A percentile compares a stretch with the other conserved stretches of the same genome.
Conservation (phyloP, 352 stramenopile genomes). For the Phytopythium sindhum region DNA sequence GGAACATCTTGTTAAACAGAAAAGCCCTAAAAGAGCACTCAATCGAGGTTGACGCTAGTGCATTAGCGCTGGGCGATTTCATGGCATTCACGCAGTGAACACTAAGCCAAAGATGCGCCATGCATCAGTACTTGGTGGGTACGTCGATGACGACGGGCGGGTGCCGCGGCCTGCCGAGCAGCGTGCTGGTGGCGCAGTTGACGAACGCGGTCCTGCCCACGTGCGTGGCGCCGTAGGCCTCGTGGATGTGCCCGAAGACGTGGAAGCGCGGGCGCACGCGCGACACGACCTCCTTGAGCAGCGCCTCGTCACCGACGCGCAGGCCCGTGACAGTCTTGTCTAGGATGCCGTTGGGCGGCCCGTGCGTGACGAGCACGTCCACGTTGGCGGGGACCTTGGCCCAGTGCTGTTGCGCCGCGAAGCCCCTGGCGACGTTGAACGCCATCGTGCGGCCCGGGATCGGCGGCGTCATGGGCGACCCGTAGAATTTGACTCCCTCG, state of each 20-base stretch:
- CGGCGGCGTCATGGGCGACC: constrained; percentile 70
- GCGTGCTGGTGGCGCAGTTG: constrained; percentile 82
- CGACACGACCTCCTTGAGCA: constrained; percentile 80
- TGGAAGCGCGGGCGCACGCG: constrained; percentile 80
- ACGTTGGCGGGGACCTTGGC: constrained; percentile 62
- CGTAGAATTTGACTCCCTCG: constrained; percentile 71
- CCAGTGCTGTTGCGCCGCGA: constrained; percentile 65
- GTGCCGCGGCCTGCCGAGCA: constrained; percentile 57
- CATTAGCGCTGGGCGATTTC: too few relatives aligned
- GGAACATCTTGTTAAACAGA: background rate
- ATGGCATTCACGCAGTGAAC: background rate
- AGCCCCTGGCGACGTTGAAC: constrained; percentile 70
- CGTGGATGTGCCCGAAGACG: constrained; percentile 93
- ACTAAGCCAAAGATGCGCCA: background rate
- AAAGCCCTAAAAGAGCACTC: background rate
- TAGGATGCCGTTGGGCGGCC: constrained; percentile 81
- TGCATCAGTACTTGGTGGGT: constrained; percentile 40
- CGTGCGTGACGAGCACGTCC: constrained; percentile 89
- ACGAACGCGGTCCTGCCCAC: constrained; percentile 85
- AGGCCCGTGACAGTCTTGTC: constrained; percentile 65
- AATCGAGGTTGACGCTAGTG: too few relatives aligned
- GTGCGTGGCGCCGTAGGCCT: constrained; percentile 75
- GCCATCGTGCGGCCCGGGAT: constrained; percentile 66
- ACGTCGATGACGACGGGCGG: constrained; percentile 77
- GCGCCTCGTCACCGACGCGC: constrained; percentile 73